Evolutionary conservation across 345 rosid species (phyloP).

Genomic region (Triadica sebifera): DNA sequence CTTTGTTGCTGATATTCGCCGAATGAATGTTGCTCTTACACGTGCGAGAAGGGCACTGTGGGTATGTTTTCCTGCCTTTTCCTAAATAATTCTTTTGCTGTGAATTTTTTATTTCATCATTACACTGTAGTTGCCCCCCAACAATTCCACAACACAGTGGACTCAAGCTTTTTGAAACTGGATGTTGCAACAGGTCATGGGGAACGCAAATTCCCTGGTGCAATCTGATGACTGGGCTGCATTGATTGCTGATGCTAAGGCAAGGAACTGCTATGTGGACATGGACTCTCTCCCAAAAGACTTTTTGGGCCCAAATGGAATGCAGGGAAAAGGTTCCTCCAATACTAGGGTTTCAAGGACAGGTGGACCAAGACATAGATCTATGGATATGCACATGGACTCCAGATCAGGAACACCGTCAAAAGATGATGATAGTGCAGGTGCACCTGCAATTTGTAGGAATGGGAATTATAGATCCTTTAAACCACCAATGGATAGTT

Average conservation of each 20-base stretch:
- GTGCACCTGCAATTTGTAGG: constrained; percentile 42
- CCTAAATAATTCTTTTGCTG: background rate
- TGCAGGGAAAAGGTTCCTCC: constrained; percentile 53
- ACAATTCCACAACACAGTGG: no score
- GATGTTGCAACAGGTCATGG: constrained; percentile 71
- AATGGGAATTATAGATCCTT: constrained; percentile 54
- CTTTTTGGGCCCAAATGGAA: constrained; percentile 51
- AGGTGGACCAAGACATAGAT: constrained; percentile 70
- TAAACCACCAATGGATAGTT: constrained; percentile 46
- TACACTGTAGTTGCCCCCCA: background rate
- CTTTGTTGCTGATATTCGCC: constrained; percentile 90
- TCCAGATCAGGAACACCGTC: constrained; percentile 67
- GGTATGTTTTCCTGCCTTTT: constrained; percentile 47
- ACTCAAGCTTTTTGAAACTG: background rate
- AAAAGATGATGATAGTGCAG: constrained; percentile 71
- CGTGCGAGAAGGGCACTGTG: constrained; percentile 96
- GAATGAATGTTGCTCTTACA: constrained; percentile 99
- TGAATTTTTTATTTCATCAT: background rate
- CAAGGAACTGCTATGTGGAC: constrained; percentile 86
- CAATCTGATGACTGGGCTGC: constrained; percentile 96
- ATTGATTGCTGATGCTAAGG: constrained; percentile 75
- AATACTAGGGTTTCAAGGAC: constrained; percentile 63
- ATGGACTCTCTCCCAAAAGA: constrained; percentile 88
- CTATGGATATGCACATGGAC: constrained; percentile 56
- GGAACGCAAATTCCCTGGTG: constrained; percentile 81